Percentiles rank a stretch among this genome's conserved stretches.
These are phyloP conservation scores for Penicillium nucicola DNA, from an alignment of 495 filamentous ascomycete species.

Conservation along the genomic window DNA sequence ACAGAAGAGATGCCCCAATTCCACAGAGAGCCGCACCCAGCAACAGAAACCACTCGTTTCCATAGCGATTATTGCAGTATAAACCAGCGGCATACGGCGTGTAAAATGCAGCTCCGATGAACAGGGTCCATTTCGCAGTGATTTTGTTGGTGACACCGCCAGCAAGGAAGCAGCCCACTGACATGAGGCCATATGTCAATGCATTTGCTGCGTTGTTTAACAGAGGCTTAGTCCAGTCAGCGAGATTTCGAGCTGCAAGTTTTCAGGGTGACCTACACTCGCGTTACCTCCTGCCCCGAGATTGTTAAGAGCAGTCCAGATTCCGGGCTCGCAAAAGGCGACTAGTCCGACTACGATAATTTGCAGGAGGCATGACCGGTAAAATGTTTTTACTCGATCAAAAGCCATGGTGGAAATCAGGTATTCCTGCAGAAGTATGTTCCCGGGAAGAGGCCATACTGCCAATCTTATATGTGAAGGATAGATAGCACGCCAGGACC, in stretches of 20 bases:
- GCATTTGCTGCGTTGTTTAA: conserved; percentile 58
- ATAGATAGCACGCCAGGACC: conserved; percentile 13
- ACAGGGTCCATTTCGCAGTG: conserved; percentile 49
- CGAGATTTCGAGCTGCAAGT: background rate
- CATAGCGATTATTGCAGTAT: conserved; percentile 58
- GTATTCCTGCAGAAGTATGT: too few relatives aligned
- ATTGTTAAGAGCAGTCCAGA: conserved; percentile 58
- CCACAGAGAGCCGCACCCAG: conserved; percentile 56
- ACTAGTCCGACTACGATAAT: conserved; percentile 54
- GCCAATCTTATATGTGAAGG: background rate
- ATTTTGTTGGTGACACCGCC: conserved; percentile 51
- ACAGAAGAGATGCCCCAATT: conserved; percentile 49
- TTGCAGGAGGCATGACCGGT: conserved; percentile 54
- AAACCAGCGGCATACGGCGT: conserved; percentile 54
- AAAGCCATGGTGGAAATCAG: conserved; percentile 3
- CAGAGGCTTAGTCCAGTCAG: conserved; percentile 37
- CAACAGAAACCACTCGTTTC: conserved; percentile 54
- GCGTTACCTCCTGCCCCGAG: conserved; percentile 57
- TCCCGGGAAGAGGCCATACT: background rate
- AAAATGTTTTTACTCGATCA: conserved; percentile 27
- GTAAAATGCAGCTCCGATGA: conserved; percentile 55
- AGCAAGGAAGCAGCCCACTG: conserved; percentile 51
- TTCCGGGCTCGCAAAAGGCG: conserved; percentile 55
- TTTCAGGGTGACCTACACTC: conserved; percentile 12
- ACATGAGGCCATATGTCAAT: conserved; percentile 56